Evolutionary conservation across 768 basidiomycete genomes (phyloP).

Genomic region (Lactarius sp.): DNA sequence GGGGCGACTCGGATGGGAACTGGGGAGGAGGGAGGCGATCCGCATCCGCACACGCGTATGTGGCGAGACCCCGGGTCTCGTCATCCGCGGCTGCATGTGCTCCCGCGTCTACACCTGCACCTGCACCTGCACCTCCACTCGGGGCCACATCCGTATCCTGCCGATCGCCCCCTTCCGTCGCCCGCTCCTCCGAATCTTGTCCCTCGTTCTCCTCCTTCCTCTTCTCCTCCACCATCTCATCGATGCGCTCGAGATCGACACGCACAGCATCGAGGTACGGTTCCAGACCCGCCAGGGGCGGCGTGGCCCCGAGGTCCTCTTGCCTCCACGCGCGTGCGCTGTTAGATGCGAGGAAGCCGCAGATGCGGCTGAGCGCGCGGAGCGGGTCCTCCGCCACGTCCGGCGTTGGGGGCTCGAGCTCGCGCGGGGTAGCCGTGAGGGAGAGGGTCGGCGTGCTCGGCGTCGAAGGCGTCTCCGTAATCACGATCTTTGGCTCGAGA

Average conservation of each 20-base stretch:
- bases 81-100: constrained; percentile 5
- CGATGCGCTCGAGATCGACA: constrained; percentile 9
- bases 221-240: background rate
- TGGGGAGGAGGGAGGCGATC: background rate
- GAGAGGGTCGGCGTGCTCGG: background rate
- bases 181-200: background rate
- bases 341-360: constrained; percentile 9
- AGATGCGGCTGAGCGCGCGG: constrained; percentile 8
- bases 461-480: background rate
- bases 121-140: background rate
- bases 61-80: constrained; percentile 11
- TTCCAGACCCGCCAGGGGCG: constrained; percentile 16
- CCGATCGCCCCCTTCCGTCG: background rate
- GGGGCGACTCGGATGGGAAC: background rate
- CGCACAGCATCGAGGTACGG: constrained; percentile 4
- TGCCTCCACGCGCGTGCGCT: constrained; percentile 5
- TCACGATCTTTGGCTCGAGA: constrained; percentile 1
- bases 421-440: constrained; percentile 15
- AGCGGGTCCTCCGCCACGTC: constrained; percentile 18
- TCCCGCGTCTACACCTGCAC: background rate
- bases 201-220: background rate
- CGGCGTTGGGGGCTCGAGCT: constrained; percentile 16
- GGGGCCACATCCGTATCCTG: background rate
- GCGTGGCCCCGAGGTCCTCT: constrained; percentile 4
- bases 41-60: background rate